Evolutionary conservation across 2,329 filamentous ascomycete genomes (phyloP).

Genomic region (Rhinocladiella mackenziei): DNA sequence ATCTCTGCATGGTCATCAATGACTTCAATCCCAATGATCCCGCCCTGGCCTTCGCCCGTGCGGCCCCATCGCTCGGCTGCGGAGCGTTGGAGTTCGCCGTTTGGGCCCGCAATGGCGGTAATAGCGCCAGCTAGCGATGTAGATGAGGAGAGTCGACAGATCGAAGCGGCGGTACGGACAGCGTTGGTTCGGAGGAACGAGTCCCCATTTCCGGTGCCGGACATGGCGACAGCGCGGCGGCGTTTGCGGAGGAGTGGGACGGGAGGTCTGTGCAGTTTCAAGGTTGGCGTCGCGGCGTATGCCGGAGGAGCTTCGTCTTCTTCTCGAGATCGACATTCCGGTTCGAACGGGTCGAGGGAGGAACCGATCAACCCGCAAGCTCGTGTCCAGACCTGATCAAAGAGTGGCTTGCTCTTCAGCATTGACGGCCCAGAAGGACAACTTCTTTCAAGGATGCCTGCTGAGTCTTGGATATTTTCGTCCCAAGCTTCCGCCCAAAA

Average conservation of each 20-base stretch:
- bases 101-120: constrained; percentile 62
- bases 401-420: neutral
- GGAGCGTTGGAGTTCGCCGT: constrained; percentile 69
- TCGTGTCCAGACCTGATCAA: constrained; percentile 8
- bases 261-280: neutral
- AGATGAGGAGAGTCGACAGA: constrained; percentile 59
- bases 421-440: no score
- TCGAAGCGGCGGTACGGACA: constrained; percentile 66
- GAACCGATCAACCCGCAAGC: constrained; percentile 7
- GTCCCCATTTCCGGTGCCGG: constrained; percentile 83
- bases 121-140: constrained; percentile 57
- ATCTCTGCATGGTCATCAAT: constrained; percentile 42
- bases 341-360: constrained; percentile 6
- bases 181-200: constrained; percentile 73
- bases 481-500: constrained; percentile 88
- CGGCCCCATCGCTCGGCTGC: constrained; percentile 69
- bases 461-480: constrained; percentile 5
- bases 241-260: constrained; percentile 1
- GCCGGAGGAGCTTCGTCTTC: constrained; percentile 3
- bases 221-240: constrained; percentile 43
- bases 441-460: no score
- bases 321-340: neutral
- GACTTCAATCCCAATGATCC: constrained; percentile 68
- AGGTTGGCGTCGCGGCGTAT: neutral
- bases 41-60: constrained; percentile 76